A percentile compares a stretch with the other conserved stretches of the same genome.
These are phyloP conservation scores for Suillus americanus DNA, from an alignment of 768 basidiomycete genomes.

Conservation along the genomic window DNA sequence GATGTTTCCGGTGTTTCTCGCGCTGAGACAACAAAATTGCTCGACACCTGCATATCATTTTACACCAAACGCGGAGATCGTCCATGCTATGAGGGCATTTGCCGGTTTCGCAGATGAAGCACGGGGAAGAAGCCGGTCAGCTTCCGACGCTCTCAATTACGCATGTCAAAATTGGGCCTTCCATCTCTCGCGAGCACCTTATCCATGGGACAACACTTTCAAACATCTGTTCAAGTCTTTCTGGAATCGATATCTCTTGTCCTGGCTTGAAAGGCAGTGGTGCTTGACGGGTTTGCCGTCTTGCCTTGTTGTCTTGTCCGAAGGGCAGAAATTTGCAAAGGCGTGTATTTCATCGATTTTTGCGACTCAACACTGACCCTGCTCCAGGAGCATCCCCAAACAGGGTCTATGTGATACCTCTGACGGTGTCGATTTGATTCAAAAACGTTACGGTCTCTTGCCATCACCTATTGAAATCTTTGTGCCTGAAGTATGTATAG, in stretches of 20 bases:
- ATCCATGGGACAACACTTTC: not conserved
- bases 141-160: not conserved
- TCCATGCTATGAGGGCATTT: not conserved
- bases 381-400: not conserved
- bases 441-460: not conserved
- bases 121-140: not conserved
- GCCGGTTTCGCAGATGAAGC: not conserved
- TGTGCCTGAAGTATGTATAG: not conserved
- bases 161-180: not conserved
- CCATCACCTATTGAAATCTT: not conserved
- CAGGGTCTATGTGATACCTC: not conserved
- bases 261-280: not conserved
- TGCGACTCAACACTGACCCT: not conserved
- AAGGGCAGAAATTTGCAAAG: not conserved
- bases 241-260: not conserved
- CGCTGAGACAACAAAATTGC: not conserved
- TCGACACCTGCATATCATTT: not conserved
- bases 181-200: not conserved
- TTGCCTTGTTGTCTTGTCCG: not conserved
- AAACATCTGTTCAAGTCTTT: not conserved
- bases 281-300: not conserved
- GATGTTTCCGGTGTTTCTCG: not conserved
- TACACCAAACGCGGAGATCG: not conserved
- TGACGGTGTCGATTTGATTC: not conserved
- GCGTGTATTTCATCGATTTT: not conserved